Evolutionary conservation across 108 stramenopile species (phyloP), one percentile per base, ranked within the genome.

Genomic region (Skeletonema tropicum): DNA sequence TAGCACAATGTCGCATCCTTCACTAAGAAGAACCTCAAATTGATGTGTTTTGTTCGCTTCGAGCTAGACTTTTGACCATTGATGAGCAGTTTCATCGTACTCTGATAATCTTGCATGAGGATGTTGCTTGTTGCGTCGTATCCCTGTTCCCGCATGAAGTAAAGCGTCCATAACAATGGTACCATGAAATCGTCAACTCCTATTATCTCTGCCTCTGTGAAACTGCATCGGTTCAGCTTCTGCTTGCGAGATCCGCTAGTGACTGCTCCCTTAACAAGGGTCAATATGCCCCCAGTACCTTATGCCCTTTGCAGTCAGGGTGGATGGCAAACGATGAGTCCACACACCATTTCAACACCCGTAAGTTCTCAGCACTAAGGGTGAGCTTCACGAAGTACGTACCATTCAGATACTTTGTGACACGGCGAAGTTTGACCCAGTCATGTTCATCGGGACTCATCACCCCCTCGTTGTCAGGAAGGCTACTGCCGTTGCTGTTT

Each of bases 81-180:
- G 8, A 35, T 7, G 33, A 35, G 33, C 0, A 74, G 73, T 42
- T 84, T 73, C 13, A 87, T 12, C 73, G 70, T 31, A 85, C 83
- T 25, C 38, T 67, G 35, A 68, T 87, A 85, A 60, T 85, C 87
- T 32, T 80, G 84, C 41, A 55, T 82, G 6, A 88, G 8, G 8
- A 85, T 26, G 68, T 66, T 71, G 29, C 74, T 61, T 10, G 35
- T 14, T 14, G 76, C 71, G 1, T 49, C 14, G 32, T 74, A 77
- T 31, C 87, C 87, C 67, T 84, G 85, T 30, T 67, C 83, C 42
- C 76, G 35, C 9, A 88, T 25, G 68, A 85, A 88, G 21, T 65
- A 61, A 1, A 42, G 48, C 17, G 75, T 76, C 87, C 87, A 88
- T 31, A 76, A 30, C 2, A 75, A 31, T 48, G 66, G 38, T 6